Conservation (phyloP, 2,329 filamentous ascomycete genomes). For the Hortaea werneckii region DNA sequence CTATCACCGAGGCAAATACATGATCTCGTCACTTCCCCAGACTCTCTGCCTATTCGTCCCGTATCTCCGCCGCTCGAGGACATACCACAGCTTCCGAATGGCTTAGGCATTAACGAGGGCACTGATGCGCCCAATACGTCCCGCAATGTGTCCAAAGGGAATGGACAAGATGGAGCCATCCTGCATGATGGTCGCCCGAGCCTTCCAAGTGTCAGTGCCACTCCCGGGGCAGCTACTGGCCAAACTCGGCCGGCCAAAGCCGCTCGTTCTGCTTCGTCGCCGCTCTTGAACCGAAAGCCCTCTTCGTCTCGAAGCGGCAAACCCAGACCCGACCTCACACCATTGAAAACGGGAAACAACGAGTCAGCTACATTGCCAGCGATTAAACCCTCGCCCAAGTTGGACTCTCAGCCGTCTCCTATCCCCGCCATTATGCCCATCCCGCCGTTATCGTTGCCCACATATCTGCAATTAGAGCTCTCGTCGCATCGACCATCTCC, state of each 20-base stretch:
- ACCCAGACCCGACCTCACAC: constrained; percentile 16
- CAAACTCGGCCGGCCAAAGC: constrained; percentile 21
- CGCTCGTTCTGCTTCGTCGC: constrained; percentile 28
- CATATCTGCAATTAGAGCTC: constrained; percentile 56
- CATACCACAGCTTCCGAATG: constrained; percentile 7
- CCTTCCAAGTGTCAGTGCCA: constrained; percentile 22
- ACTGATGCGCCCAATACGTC: not conserved
- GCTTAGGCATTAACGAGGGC: constrained; percentile 1
- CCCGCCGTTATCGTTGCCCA: constrained; percentile 53
- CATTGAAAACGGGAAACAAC: constrained; percentile 25
- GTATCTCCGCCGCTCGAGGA: constrained; percentile 30
- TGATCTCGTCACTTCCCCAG: constrained; percentile 44
- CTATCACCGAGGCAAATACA: constrained; percentile 46
- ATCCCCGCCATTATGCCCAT: constrained; percentile 47
- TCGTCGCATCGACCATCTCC: constrained; percentile 51
- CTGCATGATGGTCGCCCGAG: too few species aligned
- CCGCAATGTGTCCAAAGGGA: not conserved
- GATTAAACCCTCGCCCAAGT: constrained; percentile 23
- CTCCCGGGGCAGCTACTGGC: constrained; percentile 8
- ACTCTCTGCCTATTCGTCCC: constrained; percentile 41
- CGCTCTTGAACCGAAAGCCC: constrained; percentile 28
- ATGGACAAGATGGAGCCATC: not conserved
- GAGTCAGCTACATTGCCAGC: constrained; percentile 6
- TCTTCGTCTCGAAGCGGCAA: constrained; percentile 17
- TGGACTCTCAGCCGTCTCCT: constrained; percentile 29